Evolutionary conservation across 2,329 filamentous ascomycete species (phyloP).

Genomic region (Alternaria panax): DNA sequence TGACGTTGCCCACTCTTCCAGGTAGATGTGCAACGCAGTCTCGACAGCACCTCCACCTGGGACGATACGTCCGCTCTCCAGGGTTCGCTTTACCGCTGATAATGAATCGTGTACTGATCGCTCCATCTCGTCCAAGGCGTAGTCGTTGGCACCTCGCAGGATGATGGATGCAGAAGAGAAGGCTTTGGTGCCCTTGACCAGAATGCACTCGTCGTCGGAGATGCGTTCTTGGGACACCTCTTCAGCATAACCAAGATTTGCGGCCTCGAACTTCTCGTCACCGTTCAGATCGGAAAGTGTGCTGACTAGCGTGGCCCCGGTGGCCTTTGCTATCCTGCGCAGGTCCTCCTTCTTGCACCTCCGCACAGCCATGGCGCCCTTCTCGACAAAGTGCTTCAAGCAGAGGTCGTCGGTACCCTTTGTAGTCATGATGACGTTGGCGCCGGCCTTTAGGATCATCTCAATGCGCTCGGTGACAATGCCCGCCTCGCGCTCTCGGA

Average conservation of each 20-base stretch:
- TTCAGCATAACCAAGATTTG: constrained; percentile 87
- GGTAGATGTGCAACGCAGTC: constrained; percentile 98
- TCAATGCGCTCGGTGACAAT: constrained; percentile 94
- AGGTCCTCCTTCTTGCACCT: constrained; percentile 99
- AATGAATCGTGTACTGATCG: constrained; percentile 96
- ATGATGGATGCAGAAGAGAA: constrained; percentile 96
- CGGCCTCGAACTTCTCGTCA: constrained; percentile 93
- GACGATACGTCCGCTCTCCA: constrained; percentile 96
- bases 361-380: constrained; percentile 92
- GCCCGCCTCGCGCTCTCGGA: constrained; percentile 87
- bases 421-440: constrained; percentile 94
- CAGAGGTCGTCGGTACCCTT: constrained; percentile 98
- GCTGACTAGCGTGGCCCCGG: constrained; percentile 90
- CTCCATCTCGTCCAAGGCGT: constrained; percentile 98
- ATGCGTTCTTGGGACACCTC: constrained; percentile 98
- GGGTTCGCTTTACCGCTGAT: constrained; percentile 93
- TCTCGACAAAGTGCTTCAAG: constrained; percentile 93
- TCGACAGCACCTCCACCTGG: constrained; percentile 96
- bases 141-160: constrained; percentile 94
- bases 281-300: constrained; percentile 96
- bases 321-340: constrained; percentile 92
- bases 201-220: constrained; percentile 97
- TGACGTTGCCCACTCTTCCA: constrained; percentile 97
- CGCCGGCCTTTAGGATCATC: constrained; percentile 96
- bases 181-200: constrained; percentile 94